A percentile compares a stretch with the other conserved stretches of the same genome.
Conservation (phyloP, 345 rosid genomes). For the Firmiana major region DNA sequence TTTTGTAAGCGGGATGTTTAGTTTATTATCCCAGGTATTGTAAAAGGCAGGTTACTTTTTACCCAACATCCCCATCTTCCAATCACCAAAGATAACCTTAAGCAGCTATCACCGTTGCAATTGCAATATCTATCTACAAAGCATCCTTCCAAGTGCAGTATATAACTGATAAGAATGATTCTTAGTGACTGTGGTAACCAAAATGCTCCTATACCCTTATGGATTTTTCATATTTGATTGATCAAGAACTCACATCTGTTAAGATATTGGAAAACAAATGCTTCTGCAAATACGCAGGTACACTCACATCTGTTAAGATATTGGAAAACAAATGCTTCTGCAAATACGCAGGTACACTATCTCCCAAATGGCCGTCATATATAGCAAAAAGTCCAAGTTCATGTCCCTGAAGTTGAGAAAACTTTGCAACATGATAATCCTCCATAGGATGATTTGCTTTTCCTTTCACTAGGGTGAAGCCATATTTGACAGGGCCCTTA, state of each 20-base stretch:
- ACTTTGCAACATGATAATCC: constrained; percentile 70
- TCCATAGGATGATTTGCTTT: constrained; percentile 84
- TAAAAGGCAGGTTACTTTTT: neutral
- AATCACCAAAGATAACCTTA: neutral
- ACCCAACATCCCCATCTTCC: neutral
- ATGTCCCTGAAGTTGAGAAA: constrained; percentile 34
- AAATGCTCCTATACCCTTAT: neutral
- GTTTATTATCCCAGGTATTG: neutral
- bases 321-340: constrained; percentile 61
- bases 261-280: constrained; percentile 58
- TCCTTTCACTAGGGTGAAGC: constrained; percentile 61
- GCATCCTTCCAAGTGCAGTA: neutral
- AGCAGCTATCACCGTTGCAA: neutral
- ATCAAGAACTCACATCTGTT: constrained; percentile 42
- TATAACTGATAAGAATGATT: neutral
- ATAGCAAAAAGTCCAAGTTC: constrained; percentile 73
- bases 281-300: constrained; percentile 71
- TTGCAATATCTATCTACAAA: neutral
- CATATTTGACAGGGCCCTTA: constrained; percentile 47
- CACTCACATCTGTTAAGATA: constrained; percentile 59
- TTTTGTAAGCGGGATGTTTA: neutral
- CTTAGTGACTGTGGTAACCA: neutral
- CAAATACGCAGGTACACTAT: constrained; percentile 66
- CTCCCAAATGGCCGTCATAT: constrained; percentile 74
- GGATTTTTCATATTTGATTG: neutral